These are phyloP conservation scores for Paecilomyces variotii DNA, from an alignment of 2,329 filamentous ascomycete species.

Conservation along the genomic window DNA sequence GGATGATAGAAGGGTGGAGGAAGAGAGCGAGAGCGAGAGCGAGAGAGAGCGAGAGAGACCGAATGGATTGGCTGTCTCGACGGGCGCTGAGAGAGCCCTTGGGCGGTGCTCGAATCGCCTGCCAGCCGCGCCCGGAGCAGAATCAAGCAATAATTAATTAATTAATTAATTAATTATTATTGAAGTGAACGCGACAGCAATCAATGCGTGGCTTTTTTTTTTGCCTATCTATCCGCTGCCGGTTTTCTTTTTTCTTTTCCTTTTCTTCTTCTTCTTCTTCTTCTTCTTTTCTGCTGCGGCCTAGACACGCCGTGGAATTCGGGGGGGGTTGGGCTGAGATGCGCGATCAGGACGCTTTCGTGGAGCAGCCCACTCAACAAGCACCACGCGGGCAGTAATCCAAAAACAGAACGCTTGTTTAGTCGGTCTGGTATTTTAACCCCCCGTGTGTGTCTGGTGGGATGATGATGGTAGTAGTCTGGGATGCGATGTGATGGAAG, in stretches of 20 bases:
- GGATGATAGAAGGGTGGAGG: conserved; percentile 7
- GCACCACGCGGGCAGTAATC: background rate
- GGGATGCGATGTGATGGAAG: background rate
- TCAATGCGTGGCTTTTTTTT: too few species aligned
- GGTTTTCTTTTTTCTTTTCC: background rate
- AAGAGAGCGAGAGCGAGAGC: conserved; percentile 1
- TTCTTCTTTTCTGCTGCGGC: background rate
- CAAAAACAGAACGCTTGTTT: background rate
- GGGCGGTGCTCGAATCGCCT: background rate
- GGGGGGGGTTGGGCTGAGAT: background rate
- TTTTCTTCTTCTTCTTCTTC: background rate
- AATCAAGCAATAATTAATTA: too few species aligned
- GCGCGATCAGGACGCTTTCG: background rate
- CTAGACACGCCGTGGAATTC: background rate
- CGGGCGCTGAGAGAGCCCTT: background rate
- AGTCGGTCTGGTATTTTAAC: background rate
- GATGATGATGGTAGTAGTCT: background rate
- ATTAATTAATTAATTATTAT: too few species aligned
- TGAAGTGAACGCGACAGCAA: too few species aligned
- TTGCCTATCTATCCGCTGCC: background rate
- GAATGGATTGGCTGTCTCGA: background rate
- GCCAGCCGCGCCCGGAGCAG: background rate
- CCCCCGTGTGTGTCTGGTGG: background rate
- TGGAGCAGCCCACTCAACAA: background rate
- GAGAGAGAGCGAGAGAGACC: background rate